Evolutionary conservation across 306 rosid genomes (phyloP), one percentile per base, ranked within the genome.

Genomic region (Quercus wislizeni): DNA sequence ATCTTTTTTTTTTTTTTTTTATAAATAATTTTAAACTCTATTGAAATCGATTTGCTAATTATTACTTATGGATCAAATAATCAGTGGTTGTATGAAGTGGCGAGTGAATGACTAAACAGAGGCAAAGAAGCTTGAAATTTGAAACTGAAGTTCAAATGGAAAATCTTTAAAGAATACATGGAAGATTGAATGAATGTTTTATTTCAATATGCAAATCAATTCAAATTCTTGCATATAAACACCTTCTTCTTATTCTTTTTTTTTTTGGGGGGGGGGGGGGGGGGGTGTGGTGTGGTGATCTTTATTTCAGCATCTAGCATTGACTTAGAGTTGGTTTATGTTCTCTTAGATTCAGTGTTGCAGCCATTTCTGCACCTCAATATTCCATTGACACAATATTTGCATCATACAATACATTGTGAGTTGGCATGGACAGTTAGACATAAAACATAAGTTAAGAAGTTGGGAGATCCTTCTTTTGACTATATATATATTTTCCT

Each of bases 381-480:
- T 59, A 30, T 68, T 33, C 18, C 6, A 5, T n/a, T 68, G 72
- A n/a, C 72, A 18, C 72, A 35, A 35, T 51, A 68, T 68, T 35
- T 68, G 20, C 54, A 68, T 38, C 51, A 35, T 68, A 35, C 25
- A 68, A 33, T 12, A 6, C 5, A 59, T 23, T 11, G 65, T 59
- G 65, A 20, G 65, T 25, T 59, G 31, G 30, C 64, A 58, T 21
- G 23, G 28, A 21, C 64, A 58, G 3, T 21, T 58, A 9, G n/a
- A 58, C 23, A 13, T 58, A 58, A 23, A 62, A 62, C n/a, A 11
- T 67, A 67, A 67, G 33, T 63, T 55, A 18, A 57, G 20, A 49
- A 62, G 64, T 73, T 8, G 14, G 35, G 27, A 58, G 69, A 61
- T 82, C 74, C 75, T 81, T 83, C 77, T 74, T 76, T 58, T 71